These are phyloP conservation scores for Xylaria acuta DNA, from an alignment of 495 filamentous ascomycete species.

Conservation along the genomic window DNA sequence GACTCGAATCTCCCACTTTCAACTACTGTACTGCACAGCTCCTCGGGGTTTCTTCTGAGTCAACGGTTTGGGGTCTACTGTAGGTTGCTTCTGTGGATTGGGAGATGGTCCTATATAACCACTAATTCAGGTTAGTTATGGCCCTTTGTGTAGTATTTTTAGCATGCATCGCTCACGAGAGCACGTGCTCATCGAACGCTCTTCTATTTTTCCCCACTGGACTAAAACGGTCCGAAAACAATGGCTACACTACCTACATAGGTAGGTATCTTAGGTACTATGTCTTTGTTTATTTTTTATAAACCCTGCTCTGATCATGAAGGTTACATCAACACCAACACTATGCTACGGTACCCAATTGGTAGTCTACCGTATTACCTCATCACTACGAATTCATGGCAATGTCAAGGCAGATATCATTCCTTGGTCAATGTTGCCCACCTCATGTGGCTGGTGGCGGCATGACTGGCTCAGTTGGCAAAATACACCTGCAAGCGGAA, in stretches of 20 bases:
- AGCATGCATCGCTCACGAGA: not conserved
- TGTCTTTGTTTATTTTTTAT: too few relatives aligned
- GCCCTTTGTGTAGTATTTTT: constrained; percentile 8
- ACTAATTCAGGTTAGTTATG: not conserved
- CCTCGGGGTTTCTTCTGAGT: too few relatives aligned
- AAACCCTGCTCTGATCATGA: not conserved
- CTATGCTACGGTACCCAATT: not conserved
- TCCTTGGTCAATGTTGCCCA: not conserved
- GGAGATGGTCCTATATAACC: not conserved
- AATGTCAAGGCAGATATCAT: constrained; percentile 1
- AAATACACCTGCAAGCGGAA: not conserved
- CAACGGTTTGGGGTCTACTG: too few relatives aligned
- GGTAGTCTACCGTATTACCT: not conserved
- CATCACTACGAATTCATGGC: not conserved
- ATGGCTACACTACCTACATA: not conserved
- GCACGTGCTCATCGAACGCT: constrained; percentile 8
- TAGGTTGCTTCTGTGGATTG: not conserved
- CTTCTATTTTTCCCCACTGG: not conserved
- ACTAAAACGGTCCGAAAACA: not conserved
- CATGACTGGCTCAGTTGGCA: not conserved
- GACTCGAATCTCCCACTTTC: not conserved
- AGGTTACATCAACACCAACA: not conserved
- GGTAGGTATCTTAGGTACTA: too few relatives aligned
- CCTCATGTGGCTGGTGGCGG: not conserved
- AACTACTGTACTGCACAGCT: not conserved